Evolutionary conservation across 768 basidiomycete species (phyloP), one percentile per base, ranked within the genome.

Genomic region (Saitozyma podzolica): DNA sequence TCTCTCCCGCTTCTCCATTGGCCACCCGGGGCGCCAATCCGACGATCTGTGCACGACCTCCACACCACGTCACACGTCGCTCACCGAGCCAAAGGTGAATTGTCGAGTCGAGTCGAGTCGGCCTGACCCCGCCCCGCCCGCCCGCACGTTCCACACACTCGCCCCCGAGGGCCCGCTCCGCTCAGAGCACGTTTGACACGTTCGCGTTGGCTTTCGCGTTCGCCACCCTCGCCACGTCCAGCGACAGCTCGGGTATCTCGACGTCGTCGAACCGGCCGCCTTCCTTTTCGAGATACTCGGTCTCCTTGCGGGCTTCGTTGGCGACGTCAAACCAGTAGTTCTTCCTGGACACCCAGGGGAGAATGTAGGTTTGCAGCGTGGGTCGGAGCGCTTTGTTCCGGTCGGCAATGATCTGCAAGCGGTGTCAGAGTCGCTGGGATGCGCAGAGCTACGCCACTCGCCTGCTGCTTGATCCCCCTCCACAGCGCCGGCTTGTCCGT

Each of bases 391-490:
- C 68, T 5, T 59, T 72, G 41, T 53, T 50, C 37, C 62, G 51
- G 47, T 70, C 62, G 16, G 61, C 54, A 39, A 65, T 53, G 51
- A 74, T 72, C 70, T 74, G 61, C 42, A 8, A 0, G 11, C 2
- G 45, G 2, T 16, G 39, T 54, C 40, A 50, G 56, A 55, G 9
- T 19, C 17, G 8, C 2, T 29, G 9, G 50, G 8, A 51, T 60
- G 11, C 10, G n/a, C 49, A 16, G 17, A 48, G 52, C 43, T 16
- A 2, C 8, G 14, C 40, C 17, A 73, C 75, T 61, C 49, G 75
- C 77, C 70, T 77, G 65, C 16, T 91, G 56, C 54, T 65, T 64
- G 50, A 79, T 56, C 20, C 65, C 68, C 37, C 70, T 49, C 67
- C 72, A 76, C 37, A 73, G 39, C 13, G 59, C 79, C 6, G 82